phyloP scores from a whole-genome alignment of 768 basidiomycete genomes.

The Xerocomellus amylosporus region DNA sequence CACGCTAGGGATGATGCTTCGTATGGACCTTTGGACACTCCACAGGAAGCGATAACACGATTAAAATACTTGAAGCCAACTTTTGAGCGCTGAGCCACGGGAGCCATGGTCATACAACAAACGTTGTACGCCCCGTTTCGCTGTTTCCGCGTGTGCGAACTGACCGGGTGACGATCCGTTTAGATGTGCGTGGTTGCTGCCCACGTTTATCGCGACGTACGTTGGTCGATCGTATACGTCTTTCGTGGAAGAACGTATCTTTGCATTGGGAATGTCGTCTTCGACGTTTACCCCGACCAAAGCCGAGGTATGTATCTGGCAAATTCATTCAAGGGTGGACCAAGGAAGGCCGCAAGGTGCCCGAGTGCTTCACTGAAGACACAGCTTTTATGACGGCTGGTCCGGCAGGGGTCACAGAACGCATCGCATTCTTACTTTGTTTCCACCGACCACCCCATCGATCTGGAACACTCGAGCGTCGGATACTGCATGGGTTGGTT shows the following conservation, averaged over 20 bases:
- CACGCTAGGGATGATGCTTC: background rate
- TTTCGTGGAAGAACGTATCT: conserved; percentile 43
- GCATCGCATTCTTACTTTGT: conserved; percentile 34
- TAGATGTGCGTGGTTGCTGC: conserved; percentile 41
- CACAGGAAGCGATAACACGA: conserved; percentile 20
- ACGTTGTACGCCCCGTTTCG: conserved; percentile 26
- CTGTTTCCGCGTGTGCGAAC: background rate
- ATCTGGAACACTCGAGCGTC: conserved; percentile 26
- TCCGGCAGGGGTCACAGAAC: conserved; percentile 33
- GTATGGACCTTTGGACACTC: conserved; percentile 26
- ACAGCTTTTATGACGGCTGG: conserved; percentile 31
- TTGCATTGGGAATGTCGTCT: conserved; percentile 38
- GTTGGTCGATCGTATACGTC: conserved; percentile 33
- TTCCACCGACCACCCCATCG: background rate
- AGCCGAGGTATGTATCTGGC: conserved; percentile 33
- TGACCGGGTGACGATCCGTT: background rate
- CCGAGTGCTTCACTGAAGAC: conserved; percentile 32
- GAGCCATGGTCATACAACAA: conserved; percentile 40
- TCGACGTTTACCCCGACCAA: conserved; percentile 38
- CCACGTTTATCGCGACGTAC: conserved; percentile 35
- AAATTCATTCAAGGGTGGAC: conserved; percentile 36
- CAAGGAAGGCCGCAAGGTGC: conserved; percentile 31
- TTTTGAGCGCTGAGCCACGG: conserved; percentile 30
- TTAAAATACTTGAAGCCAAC: conserved; percentile 32
- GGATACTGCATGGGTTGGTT: conserved; percentile 47